Evolutionary conservation across 495 filamentous ascomycete genomes (phyloP), one percentile per base, ranked within the genome.

Genomic region (Cercophora newfieldiana): DNA sequence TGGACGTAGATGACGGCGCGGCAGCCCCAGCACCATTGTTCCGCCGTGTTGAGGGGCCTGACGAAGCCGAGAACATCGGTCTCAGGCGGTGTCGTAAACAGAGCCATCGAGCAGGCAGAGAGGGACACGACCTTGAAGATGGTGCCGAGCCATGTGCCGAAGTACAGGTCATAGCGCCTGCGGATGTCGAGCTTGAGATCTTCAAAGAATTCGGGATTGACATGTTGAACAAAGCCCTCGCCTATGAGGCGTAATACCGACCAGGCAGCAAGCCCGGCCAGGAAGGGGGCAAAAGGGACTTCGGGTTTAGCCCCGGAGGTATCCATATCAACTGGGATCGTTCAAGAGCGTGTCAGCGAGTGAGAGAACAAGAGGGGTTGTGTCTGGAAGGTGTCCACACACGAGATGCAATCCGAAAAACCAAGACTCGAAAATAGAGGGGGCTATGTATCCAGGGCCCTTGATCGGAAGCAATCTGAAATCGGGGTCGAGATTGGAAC

Each of bases 1-100:
- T 72, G 70, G 44, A 69, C 60, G 54, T 65, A 69, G 47, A 72
- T 66, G 61, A 72, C 61, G 22, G 70, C 64, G 22, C 70, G 70
- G 55, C 70, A 72, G n/a, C 70, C 70, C 70, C 70, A 72, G 53
- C 70, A 72, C 70, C 64, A 67, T 47, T 72, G 70, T 50, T 72
- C 70, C 5, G 61, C 70, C n/a, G 49, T 30, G 47, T 53, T 69
- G 7, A 72, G 62, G 0, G 70, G 70, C 2, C 70, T 30, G 3
- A 63, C 59, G 31, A 72, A 55, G 5, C 70, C 67, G 12, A 29
- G 14, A 31, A 72, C 56, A 51, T 72, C 70, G 31, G 64, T 69
- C 53, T 67, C 59, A 44, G 70, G 58, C 0, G 67, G 33, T 1
- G 65, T 68, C 10, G 67, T 69, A 50, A 69, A 22, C 8, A 72